Conservation (phyloP, 2,329 filamentous ascomycete genomes). For the Sclerotinia trifoliorum region DNA sequence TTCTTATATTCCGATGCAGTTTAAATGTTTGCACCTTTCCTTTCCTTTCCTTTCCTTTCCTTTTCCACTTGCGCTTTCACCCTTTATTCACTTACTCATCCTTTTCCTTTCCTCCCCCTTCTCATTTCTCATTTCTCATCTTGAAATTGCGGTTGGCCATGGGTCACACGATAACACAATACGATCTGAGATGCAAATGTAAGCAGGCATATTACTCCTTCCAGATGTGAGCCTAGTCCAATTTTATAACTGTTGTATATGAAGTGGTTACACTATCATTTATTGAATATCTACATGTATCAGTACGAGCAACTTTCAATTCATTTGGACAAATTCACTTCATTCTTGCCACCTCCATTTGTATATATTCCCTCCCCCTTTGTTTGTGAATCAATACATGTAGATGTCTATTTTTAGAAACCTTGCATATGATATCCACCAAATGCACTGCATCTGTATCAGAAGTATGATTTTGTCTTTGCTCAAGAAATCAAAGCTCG, state of each 20-base stretch:
- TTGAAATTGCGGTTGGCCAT: background rate
- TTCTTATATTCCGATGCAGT: background rate
- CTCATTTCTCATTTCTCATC: background rate
- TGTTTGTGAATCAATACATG: conserved; percentile 8
- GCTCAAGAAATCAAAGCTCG: background rate
- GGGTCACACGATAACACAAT: conserved; percentile 14
- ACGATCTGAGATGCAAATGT: background rate
- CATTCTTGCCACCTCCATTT: background rate
- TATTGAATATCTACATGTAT: background rate
- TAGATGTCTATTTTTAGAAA: conserved; percentile 10
- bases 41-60: no score
- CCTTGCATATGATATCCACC: background rate
- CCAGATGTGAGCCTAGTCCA: background rate
- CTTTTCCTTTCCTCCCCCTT: background rate
- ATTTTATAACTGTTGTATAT: background rate
- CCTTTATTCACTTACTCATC: background rate
- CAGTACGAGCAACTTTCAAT: background rate
- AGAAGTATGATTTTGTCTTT: no score
- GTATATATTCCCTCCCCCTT: background rate
- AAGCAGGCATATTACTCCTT: background rate
- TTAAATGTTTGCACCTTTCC: background rate
- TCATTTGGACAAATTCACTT: background rate
- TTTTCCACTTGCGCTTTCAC: background rate
- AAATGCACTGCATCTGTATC: background rate
- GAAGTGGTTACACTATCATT: background rate